phyloP scores from a whole-genome alignment of 345 rosid species.

The Eucalyptus shirleyi region DNA sequence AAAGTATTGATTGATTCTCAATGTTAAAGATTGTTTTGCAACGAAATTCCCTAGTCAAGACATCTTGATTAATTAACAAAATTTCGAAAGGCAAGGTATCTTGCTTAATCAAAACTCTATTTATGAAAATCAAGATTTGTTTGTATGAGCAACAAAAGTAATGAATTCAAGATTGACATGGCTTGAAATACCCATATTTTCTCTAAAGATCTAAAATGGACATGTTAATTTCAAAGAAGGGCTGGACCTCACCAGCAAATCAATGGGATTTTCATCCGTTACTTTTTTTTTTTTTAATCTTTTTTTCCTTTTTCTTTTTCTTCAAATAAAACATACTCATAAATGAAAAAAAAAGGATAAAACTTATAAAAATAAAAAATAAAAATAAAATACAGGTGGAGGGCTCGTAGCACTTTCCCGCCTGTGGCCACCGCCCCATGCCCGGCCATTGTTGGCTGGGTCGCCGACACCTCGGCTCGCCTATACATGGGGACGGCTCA shows the following conservation, averaged over 20 bases:
- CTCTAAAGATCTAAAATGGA: too few relatives aligned
- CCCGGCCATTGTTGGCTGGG: background rate
- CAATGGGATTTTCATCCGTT: too few relatives aligned
- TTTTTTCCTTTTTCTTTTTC: background rate
- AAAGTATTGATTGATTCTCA: background rate
- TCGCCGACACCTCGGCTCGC: accelerated
- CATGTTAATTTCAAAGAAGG: too few relatives aligned
- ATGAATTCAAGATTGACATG: background rate
- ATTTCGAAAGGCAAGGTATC: background rate
- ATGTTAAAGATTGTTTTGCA: background rate
- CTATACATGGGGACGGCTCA: background rate
- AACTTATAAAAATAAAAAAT: too few relatives aligned
- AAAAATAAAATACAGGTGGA: background rate
- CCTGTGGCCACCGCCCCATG: background rate
- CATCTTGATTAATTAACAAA: background rate
- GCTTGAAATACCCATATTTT: too few relatives aligned
- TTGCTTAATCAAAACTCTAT: too few relatives aligned
- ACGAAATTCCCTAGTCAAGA: background rate
- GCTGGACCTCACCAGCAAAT: too few relatives aligned
- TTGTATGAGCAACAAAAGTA: background rate
- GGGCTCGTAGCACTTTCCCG: background rate
- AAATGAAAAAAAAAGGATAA: too few relatives aligned
- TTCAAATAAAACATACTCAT: background rate
- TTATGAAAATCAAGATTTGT: too few relatives aligned
- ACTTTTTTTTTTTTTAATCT: background rate